phyloP scores from a whole-genome alignment of 768 basidiomycete species.

The Pleurotus tuber-regium region DNA sequence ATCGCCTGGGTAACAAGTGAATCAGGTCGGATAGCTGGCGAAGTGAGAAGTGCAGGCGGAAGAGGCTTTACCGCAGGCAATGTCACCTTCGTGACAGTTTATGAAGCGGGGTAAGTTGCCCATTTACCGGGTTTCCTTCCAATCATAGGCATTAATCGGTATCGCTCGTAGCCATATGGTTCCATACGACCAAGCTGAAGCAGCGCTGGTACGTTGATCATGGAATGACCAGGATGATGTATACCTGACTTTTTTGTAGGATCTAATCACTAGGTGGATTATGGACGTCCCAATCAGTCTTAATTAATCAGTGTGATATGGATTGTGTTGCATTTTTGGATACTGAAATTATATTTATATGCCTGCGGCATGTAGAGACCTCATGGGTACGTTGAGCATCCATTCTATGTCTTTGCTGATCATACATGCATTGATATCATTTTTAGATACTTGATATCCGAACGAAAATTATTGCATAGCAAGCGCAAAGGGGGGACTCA shows the following conservation, averaged over 20 bases:
- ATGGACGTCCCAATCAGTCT: conserved; percentile 43
- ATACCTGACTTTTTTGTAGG: conserved; percentile 30
- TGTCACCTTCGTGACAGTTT: conserved; percentile 75
- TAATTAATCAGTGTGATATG: conserved; percentile 7
- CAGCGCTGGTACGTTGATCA: conserved; percentile 57
- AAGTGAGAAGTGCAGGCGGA: conserved; percentile 68
- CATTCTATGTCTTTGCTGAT: too few species aligned
- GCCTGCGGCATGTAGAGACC: neutral
- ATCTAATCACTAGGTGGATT: conserved; percentile 61
- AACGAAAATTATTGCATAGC: too few species aligned
- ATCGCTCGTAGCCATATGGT: conserved; percentile 73
- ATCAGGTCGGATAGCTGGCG: conserved; percentile 59
- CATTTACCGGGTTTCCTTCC: neutral
- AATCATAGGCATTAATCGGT: neutral
- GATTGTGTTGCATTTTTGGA: neutral
- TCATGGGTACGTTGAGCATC: neutral
- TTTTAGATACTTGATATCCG: too few species aligned
- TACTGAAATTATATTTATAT: neutral
- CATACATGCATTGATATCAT: too few species aligned
- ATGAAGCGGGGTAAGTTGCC: conserved; percentile 71
- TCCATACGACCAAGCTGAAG: conserved; percentile 87
- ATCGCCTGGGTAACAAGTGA: conserved; percentile 55
- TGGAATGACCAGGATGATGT: conserved; percentile 1
- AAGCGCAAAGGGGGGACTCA: too few species aligned
- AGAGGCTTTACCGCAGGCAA: conserved; percentile 71